These are phyloP conservation scores for Aspergillus awamori DNA, from an alignment of 2,329 filamentous ascomycete species.

Conservation along the genomic window DNA sequence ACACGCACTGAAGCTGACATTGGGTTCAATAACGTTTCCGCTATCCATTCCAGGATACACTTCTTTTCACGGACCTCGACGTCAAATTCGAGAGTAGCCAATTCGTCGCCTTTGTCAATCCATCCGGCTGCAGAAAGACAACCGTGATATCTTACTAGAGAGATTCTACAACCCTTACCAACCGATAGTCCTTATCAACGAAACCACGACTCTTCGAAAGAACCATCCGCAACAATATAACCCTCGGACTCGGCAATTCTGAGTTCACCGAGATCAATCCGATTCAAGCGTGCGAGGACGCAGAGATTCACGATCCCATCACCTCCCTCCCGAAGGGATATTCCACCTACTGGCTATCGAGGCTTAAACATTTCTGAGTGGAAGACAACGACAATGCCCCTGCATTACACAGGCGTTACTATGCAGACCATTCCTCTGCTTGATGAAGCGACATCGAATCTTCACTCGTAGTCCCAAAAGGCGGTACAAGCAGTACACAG, in stretches of 20 bases:
- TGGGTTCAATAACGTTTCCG: constrained; percentile 5
- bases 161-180: constrained; percentile 50
- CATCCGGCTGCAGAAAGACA: constrained; percentile 53
- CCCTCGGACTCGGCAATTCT: constrained; percentile 54
- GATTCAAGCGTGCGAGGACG: constrained; percentile 35
- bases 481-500: too few relatives aligned
- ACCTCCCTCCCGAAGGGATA: constrained; percentile 44
- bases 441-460: too few relatives aligned
- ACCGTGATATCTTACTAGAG: constrained; percentile 51
- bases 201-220: constrained; percentile 73
- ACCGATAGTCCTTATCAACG: constrained; percentile 68
- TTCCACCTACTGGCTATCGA: constrained; percentile 53
- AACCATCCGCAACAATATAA: constrained; percentile 69
- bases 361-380: constrained; percentile 53
- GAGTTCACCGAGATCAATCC: constrained; percentile 33
- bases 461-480: too few relatives aligned
- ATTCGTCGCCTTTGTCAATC: constrained; percentile 52
- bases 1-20: background rate
- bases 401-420: constrained; percentile 59
- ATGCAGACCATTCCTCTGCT: constrained; percentile 45
- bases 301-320: constrained; percentile 44
- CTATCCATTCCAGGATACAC: constrained; percentile 26
- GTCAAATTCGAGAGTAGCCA: constrained; percentile 43
- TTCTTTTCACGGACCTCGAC: constrained; percentile 26
- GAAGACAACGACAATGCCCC: constrained; percentile 60